Evolutionary conservation across 1,284 basidiomycete genomes (phyloP).

Genomic region (Ustilago cynodontis): DNA sequence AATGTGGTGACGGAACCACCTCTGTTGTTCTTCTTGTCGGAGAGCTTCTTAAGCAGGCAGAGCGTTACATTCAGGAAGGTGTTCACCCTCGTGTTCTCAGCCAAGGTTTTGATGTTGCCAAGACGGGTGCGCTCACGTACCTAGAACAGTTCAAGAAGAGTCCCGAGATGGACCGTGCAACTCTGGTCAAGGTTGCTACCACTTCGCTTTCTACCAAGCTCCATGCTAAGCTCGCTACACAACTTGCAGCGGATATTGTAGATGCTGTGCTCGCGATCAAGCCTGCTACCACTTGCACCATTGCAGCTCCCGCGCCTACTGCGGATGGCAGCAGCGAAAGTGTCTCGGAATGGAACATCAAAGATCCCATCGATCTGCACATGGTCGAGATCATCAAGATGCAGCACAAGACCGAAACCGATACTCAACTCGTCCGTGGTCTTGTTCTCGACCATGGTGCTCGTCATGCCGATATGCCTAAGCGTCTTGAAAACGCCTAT

Average conservation of each 20-base stretch:
- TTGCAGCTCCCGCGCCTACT: slow-evolving; percentile 54
- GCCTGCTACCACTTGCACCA: slow-evolving; percentile 52
- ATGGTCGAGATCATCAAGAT: slow-evolving; percentile 99
- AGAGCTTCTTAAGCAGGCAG: slow-evolving; percentile 96
- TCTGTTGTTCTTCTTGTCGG: slow-evolving; percentile 97
- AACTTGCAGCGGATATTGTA: slow-evolving; percentile 91
- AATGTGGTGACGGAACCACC: slow-evolving; percentile 98
- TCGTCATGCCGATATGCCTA: slow-evolving; percentile 98
- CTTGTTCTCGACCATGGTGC: slow-evolving; percentile 94
- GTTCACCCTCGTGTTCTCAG: slow-evolving; percentile 97
- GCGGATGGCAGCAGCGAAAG: slow-evolving; percentile 62
- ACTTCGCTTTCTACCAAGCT: slow-evolving; percentile 97
- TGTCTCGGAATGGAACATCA: slow-evolving; percentile 64
- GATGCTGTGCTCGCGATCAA: slow-evolving; percentile 94
- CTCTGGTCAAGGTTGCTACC: slow-evolving; percentile 90
- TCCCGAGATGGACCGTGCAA: slow-evolving; percentile 82
- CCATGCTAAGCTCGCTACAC: slow-evolving; percentile 82
- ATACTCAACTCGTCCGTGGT: slow-evolving; percentile 96
- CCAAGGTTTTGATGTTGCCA: slow-evolving; percentile 95
- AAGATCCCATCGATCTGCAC: slow-evolving; percentile 90
- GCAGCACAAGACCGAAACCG: slow-evolving; percentile 97
- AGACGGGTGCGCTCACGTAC: slow-evolving; percentile 95
- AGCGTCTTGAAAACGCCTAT: slow-evolving; percentile 95
- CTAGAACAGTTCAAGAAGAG: slow-evolving; percentile 88
- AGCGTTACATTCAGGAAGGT: slow-evolving; percentile 97